Percentiles rank a stretch among this genome's conserved stretches.
phyloP scores from a whole-genome alignment of 2,329 filamentous ascomycete species.

The Corynespora cassiicola region DNA sequence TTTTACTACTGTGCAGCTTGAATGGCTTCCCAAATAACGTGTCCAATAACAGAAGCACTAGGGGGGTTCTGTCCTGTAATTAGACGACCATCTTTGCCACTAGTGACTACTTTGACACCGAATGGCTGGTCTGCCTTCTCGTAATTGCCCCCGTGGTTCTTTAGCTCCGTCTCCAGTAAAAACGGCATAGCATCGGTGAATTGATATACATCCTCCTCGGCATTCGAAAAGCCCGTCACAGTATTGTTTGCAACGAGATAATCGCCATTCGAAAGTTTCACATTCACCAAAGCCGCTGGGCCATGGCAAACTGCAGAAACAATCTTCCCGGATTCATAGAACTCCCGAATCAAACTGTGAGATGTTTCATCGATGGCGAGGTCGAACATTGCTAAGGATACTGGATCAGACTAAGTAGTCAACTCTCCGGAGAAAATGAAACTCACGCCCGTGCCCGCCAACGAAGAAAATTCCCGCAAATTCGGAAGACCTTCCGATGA shows the following conservation, averaged over 20 bases:
- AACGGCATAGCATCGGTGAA: conserved; percentile 62
- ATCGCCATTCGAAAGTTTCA: conserved; percentile 57
- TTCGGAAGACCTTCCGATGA: conserved; percentile 63
- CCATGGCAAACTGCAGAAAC: conserved; percentile 74
- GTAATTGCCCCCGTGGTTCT: conserved; percentile 60
- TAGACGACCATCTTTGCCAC: conserved; percentile 43
- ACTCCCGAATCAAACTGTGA: conserved; percentile 67
- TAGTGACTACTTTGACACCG: conserved; percentile 51
- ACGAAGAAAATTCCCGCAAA: conserved; percentile 69
- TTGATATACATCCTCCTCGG: conserved; percentile 59
- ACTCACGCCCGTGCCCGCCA: conserved; percentile 62
- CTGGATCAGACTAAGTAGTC: too few relatives aligned
- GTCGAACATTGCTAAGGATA: conserved; percentile 77
- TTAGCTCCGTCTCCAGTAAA: conserved; percentile 64
- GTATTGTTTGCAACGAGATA: conserved; percentile 62
- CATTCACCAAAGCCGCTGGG: conserved; percentile 67
- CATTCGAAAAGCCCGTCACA: conserved; percentile 67
- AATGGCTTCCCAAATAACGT: too few relatives aligned
- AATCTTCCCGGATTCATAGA: conserved; percentile 66
- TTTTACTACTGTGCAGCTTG: too few relatives aligned
- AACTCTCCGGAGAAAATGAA: too few relatives aligned
- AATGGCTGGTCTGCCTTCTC: conserved; percentile 61
- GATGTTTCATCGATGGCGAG: conserved; percentile 64
- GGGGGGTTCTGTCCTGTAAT: conserved; percentile 59
- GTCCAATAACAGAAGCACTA: conserved; percentile 51